These are phyloP conservation scores for Eucommia ulmoides DNA, from an alignment of 257 asterid species.

Conservation along the genomic window DNA sequence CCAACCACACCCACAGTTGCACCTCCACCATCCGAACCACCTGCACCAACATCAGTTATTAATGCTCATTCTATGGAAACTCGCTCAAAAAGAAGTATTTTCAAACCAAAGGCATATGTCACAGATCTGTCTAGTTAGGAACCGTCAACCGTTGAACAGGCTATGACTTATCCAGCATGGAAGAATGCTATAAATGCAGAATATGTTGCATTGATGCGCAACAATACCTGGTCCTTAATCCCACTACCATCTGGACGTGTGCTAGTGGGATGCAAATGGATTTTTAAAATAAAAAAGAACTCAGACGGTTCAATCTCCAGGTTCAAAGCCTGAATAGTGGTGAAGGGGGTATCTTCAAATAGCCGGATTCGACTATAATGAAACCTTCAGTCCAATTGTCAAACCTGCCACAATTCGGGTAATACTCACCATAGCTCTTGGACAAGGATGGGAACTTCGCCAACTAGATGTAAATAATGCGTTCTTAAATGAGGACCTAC, in stretches of 20 bases:
- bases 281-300: no score
- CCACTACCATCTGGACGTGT: neutral
- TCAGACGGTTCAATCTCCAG: neutral
- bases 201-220: neutral
- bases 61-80: neutral
- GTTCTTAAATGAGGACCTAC: no score
- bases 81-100: neutral
- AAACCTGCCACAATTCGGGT: no score
- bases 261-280: neutral
- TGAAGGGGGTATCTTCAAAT: no score
- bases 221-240: neutral
- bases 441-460: no score
- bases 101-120: neutral
- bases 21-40: neutral
- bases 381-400: no score
- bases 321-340: neutral
- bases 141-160: neutral
- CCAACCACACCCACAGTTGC: no score
- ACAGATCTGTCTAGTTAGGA: neutral
- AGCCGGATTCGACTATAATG: no score
- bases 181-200: neutral
- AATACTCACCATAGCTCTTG: no score
- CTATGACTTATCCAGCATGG: neutral
- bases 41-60: neutral
- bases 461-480: no score